Base-by-base conservation (phyloP, 345 rosid genomes). In the Salix brachista region DNA sequence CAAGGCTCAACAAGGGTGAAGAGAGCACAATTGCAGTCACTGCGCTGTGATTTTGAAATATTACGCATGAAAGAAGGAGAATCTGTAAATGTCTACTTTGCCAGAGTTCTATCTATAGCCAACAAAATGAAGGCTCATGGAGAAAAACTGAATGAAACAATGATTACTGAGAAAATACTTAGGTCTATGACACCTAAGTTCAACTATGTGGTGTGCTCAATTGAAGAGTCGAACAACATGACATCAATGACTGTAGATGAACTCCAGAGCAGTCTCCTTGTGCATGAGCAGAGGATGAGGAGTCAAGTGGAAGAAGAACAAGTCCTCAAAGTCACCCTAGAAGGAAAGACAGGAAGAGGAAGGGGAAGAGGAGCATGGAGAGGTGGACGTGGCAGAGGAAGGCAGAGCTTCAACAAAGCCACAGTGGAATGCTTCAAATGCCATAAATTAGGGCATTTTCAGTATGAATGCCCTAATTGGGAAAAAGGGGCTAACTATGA, bases 121-220 rank as follows among this genome's bases (percentile, higher is more conserved):
- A 79, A 79, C 37, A 67, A 19, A 19, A 79, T 74, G 78, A 23
- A 61, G 25, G 68, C 56, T 26, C 39, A 58, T 58, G 34, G 64
- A 4, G 74, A 74, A 68, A 60, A 37, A 3, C 41, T 79, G 34
- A 7, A 46, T 1, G 82, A 74, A 60, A 41, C 69, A 17, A 39
- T 41, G 48, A 74, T 69, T 69, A 60, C 34, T 10, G 70, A 79
- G 14, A 74, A 79, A 44, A 79, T 71, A 13, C 52, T 70, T 4
- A 23, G 50, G 26, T 61, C 66, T 0, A 16, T 78, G 6, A 78
- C 39, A 2, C 17, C 18, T 0, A 71, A 39, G 10, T 72, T 71
- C 71, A 72, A 58, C 1, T 77, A 77, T 70, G 62, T 77, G 6
- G 70, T 70, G 0, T 67, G 42, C 3, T 70, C 48, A 1, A 46